These are phyloP conservation scores for Hypoxylon sp. DNA, from an alignment of 2,329 filamentous ascomycete genomes.

Conservation along the genomic window DNA sequence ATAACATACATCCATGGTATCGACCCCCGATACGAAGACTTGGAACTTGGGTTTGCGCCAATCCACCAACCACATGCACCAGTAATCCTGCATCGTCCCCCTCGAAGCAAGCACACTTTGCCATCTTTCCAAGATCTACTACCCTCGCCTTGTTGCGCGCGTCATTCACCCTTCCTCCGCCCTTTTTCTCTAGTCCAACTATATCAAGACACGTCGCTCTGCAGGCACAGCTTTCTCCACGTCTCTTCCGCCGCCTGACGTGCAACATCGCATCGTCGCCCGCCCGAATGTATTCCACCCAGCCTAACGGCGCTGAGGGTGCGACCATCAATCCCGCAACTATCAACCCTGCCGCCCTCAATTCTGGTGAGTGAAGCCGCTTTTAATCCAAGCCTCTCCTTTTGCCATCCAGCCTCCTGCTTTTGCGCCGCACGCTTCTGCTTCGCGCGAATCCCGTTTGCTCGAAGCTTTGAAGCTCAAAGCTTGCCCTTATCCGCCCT, in stretches of 20 bases:
- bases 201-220: conserved; percentile 73
- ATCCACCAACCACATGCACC: conserved; percentile 63
- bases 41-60: conserved; percentile 58
- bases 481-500: conserved; percentile 23
- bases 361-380: conserved; percentile 70
- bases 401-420: conserved; percentile 38
- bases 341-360: conserved; percentile 72
- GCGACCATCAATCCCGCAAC: conserved; percentile 93
- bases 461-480: conserved; percentile 19
- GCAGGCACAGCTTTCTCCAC: conserved; percentile 59
- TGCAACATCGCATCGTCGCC: conserved; percentile 59
- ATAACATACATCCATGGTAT: conserved; percentile 37
- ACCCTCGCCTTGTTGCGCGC: conserved; percentile 54
- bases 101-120: conserved; percentile 44
- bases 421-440: conserved; percentile 34
- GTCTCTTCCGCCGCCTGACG: conserved; percentile 53
- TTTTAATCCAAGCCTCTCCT: conserved; percentile 40
- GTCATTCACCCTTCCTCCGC: conserved; percentile 52
- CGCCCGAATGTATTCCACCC: conserved; percentile 70
- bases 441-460: conserved; percentile 34
- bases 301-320: conserved; percentile 82
- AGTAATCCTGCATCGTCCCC: conserved; percentile 58
- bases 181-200: conserved; percentile 63
- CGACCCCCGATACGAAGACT: conserved; percentile 45
- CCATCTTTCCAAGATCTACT: conserved; percentile 51